Conservation (phyloP, 108 stramenopile species). For the Aurantiochytrium sp. region DNA sequence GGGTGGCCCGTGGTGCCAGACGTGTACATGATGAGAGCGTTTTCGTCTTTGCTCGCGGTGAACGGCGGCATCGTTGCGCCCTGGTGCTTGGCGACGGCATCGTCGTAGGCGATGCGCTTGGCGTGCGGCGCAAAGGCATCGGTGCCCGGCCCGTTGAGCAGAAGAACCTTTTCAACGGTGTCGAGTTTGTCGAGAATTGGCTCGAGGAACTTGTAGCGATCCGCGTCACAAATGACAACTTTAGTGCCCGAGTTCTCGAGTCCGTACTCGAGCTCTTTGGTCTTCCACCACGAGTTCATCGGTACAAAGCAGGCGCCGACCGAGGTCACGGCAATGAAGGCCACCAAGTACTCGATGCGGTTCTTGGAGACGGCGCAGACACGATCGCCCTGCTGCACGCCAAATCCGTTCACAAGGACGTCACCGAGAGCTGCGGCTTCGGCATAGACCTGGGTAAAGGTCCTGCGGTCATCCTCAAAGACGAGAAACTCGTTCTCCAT, state of each 20-base stretch:
- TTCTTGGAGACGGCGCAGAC: not conserved
- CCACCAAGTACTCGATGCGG: not conserved
- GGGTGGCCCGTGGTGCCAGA: slow-evolving; percentile 34
- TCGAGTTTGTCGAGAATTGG: not conserved
- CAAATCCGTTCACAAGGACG: not conserved
- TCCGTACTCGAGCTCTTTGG: not conserved
- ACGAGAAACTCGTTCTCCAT: not conserved
- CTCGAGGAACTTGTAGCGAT: not conserved
- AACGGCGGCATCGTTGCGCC: not conserved
- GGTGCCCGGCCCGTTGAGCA: not conserved
- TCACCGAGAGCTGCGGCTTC: not conserved
- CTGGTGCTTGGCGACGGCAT: not conserved
- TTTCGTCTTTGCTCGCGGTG: not conserved
- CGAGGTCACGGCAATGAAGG: not conserved
- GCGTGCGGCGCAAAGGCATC: not conserved
- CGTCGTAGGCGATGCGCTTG: not conserved
- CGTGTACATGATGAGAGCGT: slow-evolving; percentile 29
- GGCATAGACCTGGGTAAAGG: not conserved
- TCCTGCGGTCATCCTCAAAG: not conserved
- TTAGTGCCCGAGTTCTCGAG: not conserved
- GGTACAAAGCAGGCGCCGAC: not conserved
- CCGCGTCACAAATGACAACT: not conserved
- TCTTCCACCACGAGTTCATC: not conserved
- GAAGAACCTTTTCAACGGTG: not conserved
- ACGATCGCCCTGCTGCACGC: not conserved